Evolutionary conservation across 495 filamentous ascomycete genomes (phyloP).

Genomic region (Sporormia fimetaria): DNA sequence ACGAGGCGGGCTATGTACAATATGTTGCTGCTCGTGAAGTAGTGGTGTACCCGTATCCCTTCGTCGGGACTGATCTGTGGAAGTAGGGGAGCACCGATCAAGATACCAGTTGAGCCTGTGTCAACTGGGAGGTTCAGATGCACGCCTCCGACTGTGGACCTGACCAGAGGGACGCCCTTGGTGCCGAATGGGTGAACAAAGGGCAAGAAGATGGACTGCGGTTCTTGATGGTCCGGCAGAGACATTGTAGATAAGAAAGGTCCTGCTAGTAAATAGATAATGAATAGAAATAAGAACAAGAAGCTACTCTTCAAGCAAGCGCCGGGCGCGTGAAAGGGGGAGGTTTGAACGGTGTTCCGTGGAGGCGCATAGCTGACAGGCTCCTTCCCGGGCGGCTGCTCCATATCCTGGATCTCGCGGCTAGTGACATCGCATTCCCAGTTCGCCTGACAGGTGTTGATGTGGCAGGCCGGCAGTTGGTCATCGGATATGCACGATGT

Average conservation of each 20-base stretch:
- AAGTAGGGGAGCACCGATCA: conserved; percentile 17
- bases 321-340: too few species aligned
- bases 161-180: conserved; percentile 2
- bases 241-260: not conserved
- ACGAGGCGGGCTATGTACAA: conserved; percentile 15
- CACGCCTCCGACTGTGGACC: conserved; percentile 3
- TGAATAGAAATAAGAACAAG: too few species aligned
- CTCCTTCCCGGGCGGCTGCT: too few species aligned
- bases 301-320: too few species aligned
- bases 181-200: conserved; percentile 6
- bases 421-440: too few species aligned
- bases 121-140: conserved; percentile 17
- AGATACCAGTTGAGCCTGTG: conserved; percentile 14
- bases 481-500: too few species aligned
- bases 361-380: too few species aligned
- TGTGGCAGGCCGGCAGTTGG: too few species aligned
- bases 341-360: too few species aligned
- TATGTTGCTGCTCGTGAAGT: conserved; percentile 11
- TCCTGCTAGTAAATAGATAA: not conserved
- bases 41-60: conserved; percentile 8
- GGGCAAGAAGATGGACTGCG: conserved; percentile 14
- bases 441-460: too few species aligned
- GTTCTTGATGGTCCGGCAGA: too few species aligned
- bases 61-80: conserved; percentile 1
- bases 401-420: too few species aligned